Conservation (phyloP, 2,329 filamentous ascomycete species). For the Lasiodiplodia sp. region DNA sequence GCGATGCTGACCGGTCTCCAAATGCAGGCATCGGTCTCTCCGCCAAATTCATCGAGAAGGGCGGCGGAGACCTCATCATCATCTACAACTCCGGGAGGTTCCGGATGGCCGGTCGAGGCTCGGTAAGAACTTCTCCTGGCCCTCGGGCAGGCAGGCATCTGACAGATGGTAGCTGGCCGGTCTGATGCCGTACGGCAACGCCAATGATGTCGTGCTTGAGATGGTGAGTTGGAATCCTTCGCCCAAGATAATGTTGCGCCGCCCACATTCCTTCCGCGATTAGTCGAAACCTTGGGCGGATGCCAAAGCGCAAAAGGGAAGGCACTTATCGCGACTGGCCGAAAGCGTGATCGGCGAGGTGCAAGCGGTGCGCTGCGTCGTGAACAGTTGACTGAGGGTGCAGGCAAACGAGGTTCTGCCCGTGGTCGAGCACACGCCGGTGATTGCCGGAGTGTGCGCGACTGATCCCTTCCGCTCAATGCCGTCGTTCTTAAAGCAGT, state of each 20-base stretch:
- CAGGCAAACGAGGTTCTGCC: conserved; percentile 71
- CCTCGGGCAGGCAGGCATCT: neutral
- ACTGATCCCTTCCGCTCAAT: conserved; percentile 74
- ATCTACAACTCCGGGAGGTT: conserved; percentile 77
- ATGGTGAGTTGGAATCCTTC: conserved; percentile 58
- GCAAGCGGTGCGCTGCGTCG: neutral
- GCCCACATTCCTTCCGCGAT: neutral
- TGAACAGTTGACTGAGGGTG: neutral
- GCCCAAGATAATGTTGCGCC: neutral
- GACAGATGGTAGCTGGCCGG: conserved; percentile 59
- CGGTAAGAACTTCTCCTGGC: conserved; percentile 37
- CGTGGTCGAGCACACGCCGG: conserved; percentile 68
- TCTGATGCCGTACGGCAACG: conserved; percentile 74
- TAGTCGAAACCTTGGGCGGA: neutral
- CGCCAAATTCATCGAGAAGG: conserved; percentile 73
- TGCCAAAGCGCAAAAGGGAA: neutral
- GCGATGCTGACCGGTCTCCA: neutral
- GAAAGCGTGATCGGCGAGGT: too few species aligned
- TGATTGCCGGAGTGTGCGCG: conserved; percentile 74
- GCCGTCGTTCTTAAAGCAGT: conserved; percentile 64
- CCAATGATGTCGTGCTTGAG: conserved; percentile 72
- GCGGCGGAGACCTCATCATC: conserved; percentile 73
- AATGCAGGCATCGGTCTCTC: conserved; percentile 69
- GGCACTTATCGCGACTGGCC: too few species aligned
- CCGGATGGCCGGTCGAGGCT: conserved; percentile 75